Evolutionary conservation across 176 grass and related monocot genomes (phyloP).

Genomic region (Miscanthus lutarioriparius): DNA sequence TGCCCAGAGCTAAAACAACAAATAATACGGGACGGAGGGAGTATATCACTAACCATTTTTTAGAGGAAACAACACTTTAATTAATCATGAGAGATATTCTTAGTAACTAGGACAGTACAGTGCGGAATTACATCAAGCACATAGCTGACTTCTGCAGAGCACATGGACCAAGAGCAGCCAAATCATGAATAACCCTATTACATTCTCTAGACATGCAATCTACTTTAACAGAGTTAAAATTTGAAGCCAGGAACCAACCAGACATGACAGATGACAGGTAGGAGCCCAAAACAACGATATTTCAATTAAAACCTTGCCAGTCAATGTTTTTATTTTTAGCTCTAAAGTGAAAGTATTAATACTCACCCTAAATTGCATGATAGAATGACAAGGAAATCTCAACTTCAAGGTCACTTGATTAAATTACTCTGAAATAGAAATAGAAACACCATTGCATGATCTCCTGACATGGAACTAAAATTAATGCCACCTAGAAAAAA

Average conservation of each 20-base stretch:
- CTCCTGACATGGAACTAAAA: background rate
- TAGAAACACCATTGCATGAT: background rate
- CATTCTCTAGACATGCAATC: background rate
- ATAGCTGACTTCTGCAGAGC: background rate
- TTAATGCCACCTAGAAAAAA: background rate
- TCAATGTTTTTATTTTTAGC: background rate
- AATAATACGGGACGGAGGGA: too few relatives aligned
- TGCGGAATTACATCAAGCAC: background rate
- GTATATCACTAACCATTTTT: background rate
- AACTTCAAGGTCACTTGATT: background rate
- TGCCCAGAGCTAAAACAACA: too few relatives aligned
- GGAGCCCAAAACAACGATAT: background rate
- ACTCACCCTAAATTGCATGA: background rate
- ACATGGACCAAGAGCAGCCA: background rate
- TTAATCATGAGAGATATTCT: background rate
- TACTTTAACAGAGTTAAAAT: background rate
- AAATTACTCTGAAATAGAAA: background rate
- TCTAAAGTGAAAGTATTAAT: background rate
- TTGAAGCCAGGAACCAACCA: background rate
- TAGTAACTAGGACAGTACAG: background rate
- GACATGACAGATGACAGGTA: background rate
- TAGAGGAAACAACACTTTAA: background rate
- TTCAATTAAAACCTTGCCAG: background rate
- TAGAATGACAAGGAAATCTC: background rate
- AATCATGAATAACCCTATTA: background rate